A percentile compares a stretch with the other conserved stretches of the same genome.
phyloP scores from a whole-genome alignment of 1,139 yeast genomes.

The Williopsis jadinii region DNA sequence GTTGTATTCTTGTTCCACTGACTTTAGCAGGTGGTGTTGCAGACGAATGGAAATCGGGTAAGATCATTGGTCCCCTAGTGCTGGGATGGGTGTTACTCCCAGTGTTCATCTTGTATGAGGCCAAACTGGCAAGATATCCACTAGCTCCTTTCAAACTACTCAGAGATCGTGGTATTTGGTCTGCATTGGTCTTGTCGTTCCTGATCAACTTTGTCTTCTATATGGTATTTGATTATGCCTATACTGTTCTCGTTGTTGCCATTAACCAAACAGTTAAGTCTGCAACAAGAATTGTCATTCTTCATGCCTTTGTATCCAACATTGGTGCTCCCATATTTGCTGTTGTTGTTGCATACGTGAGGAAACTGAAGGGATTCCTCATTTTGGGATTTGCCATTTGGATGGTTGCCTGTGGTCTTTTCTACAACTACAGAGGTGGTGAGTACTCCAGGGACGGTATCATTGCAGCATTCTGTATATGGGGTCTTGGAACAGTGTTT shows the following conservation, averaged over 20 bases:
- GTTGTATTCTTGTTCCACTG: slow-evolving; percentile 40
- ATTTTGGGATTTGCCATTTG: slow-evolving; percentile 48
- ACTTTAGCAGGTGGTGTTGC: slow-evolving; percentile 57
- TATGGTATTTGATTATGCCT: slow-evolving; percentile 64
- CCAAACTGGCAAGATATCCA: slow-evolving; percentile 44
- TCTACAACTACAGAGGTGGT: slow-evolving; percentile 52
- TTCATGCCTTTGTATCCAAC: slow-evolving; percentile 60
- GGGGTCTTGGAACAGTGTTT: slow-evolving; percentile 71
- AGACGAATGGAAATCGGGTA: slow-evolving; percentile 46
- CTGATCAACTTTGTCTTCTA: slow-evolving; percentile 46
- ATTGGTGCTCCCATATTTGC: slow-evolving; percentile 58
- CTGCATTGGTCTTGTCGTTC: slow-evolving; percentile 41
- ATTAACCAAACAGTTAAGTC: slow-evolving; percentile 52
- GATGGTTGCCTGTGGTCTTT: slow-evolving; percentile 53
- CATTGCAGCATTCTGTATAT: slow-evolving; percentile 56
- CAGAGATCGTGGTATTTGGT: slow-evolving; percentile 63
- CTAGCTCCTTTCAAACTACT: slow-evolving; percentile 49
- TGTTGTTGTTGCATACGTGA: slow-evolving; percentile 41
- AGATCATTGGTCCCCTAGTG: slow-evolving; percentile 58
- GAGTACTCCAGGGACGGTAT: slow-evolving; percentile 45
- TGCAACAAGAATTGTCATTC: slow-evolving; percentile 58
- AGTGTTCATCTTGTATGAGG: slow-evolving; percentile 48
- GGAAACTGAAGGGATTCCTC: slow-evolving; percentile 54
- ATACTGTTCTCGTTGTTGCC: slow-evolving; percentile 57
- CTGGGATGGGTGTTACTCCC: slow-evolving; percentile 56